Base-by-base conservation (phyloP, 257 asterid species). In the Salvia hispanica region DNA sequence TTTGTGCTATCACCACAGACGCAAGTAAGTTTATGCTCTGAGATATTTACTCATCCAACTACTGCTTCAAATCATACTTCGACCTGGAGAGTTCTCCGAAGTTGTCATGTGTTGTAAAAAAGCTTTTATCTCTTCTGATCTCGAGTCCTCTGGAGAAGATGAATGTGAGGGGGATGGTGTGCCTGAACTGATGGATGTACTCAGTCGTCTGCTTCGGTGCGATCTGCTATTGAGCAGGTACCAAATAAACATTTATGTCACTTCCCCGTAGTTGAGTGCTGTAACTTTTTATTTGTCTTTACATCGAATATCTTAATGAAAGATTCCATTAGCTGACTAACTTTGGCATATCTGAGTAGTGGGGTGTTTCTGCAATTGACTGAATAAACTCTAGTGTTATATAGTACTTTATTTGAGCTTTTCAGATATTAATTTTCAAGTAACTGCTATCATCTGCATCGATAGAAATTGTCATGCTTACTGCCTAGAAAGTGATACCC, bases 161-260 rank as follows among this genome's bases (percentile, higher is more conserved):
- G 96, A 90, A 77, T 64, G 80, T 40, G 85, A 76, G 72, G 95
- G n/a, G 52, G 92, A 89, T 37, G 86, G 71, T 46, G 70, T 77
- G 21, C 96, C 96, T 39, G 76, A 81, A 58, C 65, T 84, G 63
- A 91, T 94, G 97, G 98, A 91, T 47, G 99, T 94, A 16, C 92
- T 94, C 70, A 94, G 77, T 91, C 98, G 52, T 83, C 98, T 43
- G 88, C 96, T 68, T 95, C 99, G 16, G 39, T 88, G 80, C 88
- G 97, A 14, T 83, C 96, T 45, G 83, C 99, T 48, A 86, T 94
- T 74, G 99, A 94, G 80, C 96, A 79, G 96, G 99, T 77, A 64
- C 64, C 59, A 21, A 58, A 68, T 67, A 21, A 39, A 54, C 18
- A 39, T 69, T 50, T 50, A 11, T 69, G 25, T 40, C 40, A 7